Conservation (phyloP, 2,329 filamentous ascomycete species). For the Beauveria rudraprayagi region DNA sequence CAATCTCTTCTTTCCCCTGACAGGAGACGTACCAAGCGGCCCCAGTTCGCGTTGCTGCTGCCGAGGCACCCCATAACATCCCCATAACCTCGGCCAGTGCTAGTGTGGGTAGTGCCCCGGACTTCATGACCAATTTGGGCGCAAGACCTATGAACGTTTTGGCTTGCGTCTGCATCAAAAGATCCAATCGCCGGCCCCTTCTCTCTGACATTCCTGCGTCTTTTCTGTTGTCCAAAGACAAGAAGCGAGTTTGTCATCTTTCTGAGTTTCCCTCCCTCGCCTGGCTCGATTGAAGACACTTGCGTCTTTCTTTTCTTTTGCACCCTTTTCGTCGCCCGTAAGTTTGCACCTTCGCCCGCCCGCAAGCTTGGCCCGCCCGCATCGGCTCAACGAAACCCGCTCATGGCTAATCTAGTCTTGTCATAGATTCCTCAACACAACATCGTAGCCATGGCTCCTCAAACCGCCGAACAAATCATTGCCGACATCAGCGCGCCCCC, state of each 20-base stretch:
- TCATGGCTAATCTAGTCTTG: background rate
- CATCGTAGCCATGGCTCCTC: conserved; percentile 12
- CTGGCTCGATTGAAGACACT: background rate
- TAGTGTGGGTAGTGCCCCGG: conserved; percentile 5
- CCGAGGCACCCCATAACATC: conserved; percentile 7
- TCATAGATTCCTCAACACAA: conserved; percentile 20
- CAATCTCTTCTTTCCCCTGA: background rate
- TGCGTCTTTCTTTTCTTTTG: background rate
- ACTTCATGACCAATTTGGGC: conserved; percentile 6
- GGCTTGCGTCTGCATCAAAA: background rate
- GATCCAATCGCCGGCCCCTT: conserved; percentile 1
- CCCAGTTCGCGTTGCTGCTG: background rate
- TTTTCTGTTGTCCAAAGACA: background rate
- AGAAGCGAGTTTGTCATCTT: conserved; percentile 3
- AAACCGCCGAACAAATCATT: conserved; percentile 4
- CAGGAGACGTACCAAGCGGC: background rate
- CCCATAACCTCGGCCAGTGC: conserved; percentile 10
- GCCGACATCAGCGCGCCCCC: conserved; percentile 52
- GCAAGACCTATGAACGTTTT: background rate
- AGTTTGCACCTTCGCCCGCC: background rate
- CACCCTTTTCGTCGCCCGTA: background rate
- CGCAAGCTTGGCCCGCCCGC: background rate
- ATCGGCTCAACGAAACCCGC: background rate
- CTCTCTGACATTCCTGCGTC: background rate
- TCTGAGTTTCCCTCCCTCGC: background rate